These are phyloP conservation scores for Coniochaeta sp. DNA, from an alignment of 2,329 filamentous ascomycete species.

Conservation along the genomic window DNA sequence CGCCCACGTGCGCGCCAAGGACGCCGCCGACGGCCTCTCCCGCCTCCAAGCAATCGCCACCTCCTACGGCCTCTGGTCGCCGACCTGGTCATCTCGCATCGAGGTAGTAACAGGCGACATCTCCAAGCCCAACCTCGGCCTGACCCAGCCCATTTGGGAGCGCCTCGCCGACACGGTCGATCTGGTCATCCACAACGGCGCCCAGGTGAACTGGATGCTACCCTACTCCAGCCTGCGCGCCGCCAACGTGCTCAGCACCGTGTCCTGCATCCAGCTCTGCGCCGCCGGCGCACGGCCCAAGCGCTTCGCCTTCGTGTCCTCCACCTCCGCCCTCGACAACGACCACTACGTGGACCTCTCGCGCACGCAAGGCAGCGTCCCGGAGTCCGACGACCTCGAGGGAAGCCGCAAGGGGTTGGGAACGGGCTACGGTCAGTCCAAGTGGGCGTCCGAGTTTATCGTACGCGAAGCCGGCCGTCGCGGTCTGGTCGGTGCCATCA, in stretches of 20 bases:
- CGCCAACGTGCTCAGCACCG: constrained; percentile 17
- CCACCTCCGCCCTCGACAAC: background rate
- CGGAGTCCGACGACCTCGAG: background rate
- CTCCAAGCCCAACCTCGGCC: constrained; percentile 12
- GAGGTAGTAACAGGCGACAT: constrained; percentile 20
- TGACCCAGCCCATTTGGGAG: constrained; percentile 5
- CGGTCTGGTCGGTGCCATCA: background rate
- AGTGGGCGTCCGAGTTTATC: background rate
- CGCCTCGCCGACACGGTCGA: constrained; percentile 4
- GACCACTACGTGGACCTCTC: constrained; percentile 3
- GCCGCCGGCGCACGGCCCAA: background rate
- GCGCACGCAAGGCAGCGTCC: background rate
- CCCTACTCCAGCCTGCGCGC: constrained; percentile 14
- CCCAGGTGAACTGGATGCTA: background rate
- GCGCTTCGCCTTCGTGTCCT: background rate
- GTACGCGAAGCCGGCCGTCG: background rate
- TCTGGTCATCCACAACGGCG: constrained; percentile 1
- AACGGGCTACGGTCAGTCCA: background rate
- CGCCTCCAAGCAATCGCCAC: background rate
- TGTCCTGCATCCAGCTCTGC: background rate
- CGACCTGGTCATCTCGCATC: background rate
- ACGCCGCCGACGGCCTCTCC: background rate
- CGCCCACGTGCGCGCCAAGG: background rate
- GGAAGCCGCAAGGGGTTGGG: background rate
- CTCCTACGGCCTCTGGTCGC: background rate